A percentile compares a stretch with the other conserved stretches of the same genome.
These are phyloP conservation scores for Fusarium musae DNA, from an alignment of 2,329 filamentous ascomycete species.

Conservation along the genomic window DNA sequence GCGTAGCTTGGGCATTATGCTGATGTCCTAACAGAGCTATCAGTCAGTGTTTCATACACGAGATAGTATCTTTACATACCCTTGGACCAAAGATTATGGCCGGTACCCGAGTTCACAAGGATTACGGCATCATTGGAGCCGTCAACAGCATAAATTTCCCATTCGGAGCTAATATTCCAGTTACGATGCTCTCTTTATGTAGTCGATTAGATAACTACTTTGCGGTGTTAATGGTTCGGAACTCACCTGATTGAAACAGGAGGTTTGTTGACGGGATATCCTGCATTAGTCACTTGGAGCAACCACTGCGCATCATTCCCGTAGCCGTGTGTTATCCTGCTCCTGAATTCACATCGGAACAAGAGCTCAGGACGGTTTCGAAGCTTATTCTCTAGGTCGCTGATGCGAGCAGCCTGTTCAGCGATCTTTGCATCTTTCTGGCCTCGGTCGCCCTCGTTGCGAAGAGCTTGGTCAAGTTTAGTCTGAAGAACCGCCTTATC, in stretches of 20 bases:
- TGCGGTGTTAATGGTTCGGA: accelerated
- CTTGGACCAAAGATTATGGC: not conserved
- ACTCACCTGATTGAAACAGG: not conserved
- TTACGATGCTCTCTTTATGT: not conserved
- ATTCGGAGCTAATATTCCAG: too few species aligned
- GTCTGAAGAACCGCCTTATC: not conserved
- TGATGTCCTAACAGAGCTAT: not conserved
- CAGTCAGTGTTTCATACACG: too few species aligned
- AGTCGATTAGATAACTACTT: accelerated
- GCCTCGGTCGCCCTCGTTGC: accelerated
- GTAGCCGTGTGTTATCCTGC: not conserved
- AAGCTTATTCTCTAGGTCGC: not conserved
- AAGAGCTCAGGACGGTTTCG: not conserved
- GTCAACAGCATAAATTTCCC: not conserved
- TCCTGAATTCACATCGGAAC: accelerated
- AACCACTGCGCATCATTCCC: too few species aligned
- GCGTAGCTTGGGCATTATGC: accelerated
- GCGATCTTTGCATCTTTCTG: not conserved
- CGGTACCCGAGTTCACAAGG: not conserved
- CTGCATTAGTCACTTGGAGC: too few species aligned
- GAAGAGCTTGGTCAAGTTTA: not conserved
- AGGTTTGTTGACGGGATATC: too few species aligned
- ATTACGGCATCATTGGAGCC: not conserved
- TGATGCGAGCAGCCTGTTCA: not conserved
- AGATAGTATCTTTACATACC: not conserved